Base-by-base conservation (phyloP, 768 basidiomycete species). In the Podaxis pistillaris region DNA sequence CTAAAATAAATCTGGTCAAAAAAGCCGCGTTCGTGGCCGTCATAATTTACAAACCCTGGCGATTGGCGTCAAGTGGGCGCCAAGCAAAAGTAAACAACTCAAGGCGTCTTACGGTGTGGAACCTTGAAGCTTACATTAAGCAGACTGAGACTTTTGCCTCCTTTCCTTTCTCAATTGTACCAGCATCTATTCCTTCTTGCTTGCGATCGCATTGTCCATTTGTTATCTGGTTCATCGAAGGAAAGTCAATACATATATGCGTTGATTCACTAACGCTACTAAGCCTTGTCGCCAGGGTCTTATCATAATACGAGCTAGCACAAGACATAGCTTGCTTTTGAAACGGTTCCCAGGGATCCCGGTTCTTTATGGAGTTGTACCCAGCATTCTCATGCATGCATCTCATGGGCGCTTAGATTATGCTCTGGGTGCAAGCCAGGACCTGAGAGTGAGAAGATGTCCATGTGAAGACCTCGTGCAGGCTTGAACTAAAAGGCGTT, bases 41-140 rank as follows among this genome's bases (percentile, higher is more conserved):
- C 19, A 24, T n/a, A 11, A 19, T 49, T 49, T 24, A 11, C 7
- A 12, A 13, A 13, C 11, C 12, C 22, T 28, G 19, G 8, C 8
- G 12, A 11, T 50, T 5, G 49, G 49, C 24, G 47, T n/a, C 19
- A 17, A n/a, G 15, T 22, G 47, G 38, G 15, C 55, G 55, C 37
- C 55, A 56, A 56, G 55, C 55, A 56, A 40, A 44, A 46, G 40
- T 30, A 57, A 57, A 57, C 56, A 57, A 57, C 11, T 55, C 15
- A 11, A 26, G 26, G 6, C 15, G 30, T 13, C 22, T 44, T 44
- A 5, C 4, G 13, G n/a, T 44, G 41, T 8, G 41, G n/a, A 44
- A 19, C 41, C n/a, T 41, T 12, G 13, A n/a, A 41, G 13, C 41
- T 44, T n/a, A n/a, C n/a, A n/a, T n/a, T 44, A 5, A 5, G 41